phyloP scores from a whole-genome alignment of 441 rosid genomes.

The Populus hybrid region DNA sequence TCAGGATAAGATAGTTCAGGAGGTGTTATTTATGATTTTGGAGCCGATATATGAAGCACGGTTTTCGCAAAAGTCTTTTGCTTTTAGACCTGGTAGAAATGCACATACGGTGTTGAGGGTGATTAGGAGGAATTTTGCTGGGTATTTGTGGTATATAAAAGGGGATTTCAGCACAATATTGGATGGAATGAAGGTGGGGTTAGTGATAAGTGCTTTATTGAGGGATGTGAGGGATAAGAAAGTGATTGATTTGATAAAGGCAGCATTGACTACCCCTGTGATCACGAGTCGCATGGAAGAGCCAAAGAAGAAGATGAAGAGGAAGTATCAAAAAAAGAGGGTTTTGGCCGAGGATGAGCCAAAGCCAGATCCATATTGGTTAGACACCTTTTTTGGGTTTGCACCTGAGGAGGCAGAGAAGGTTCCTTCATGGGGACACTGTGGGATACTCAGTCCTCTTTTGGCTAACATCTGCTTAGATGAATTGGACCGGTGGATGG shows the following conservation, averaged over 20 bases:
- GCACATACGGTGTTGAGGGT: slow-evolving; percentile 86
- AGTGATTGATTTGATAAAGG: slow-evolving; percentile 78
- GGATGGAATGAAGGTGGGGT: slow-evolving; percentile 89
- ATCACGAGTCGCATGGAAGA: slow-evolving; percentile 48
- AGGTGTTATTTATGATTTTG: slow-evolving; percentile 75
- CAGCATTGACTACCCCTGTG: slow-evolving; percentile 78
- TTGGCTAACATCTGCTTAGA: slow-evolving; percentile 82
- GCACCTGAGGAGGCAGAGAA: slow-evolving; percentile 97
- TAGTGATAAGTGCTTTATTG: slow-evolving; percentile 79
- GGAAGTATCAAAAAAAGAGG: slow-evolving; percentile 88
- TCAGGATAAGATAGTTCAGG: slow-evolving; percentile 94
- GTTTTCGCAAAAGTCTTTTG: slow-evolving; percentile 82
- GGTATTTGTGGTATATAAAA: slow-evolving; percentile 90
- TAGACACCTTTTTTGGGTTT: slow-evolving; percentile 90
- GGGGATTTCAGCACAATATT: slow-evolving; percentile 86
- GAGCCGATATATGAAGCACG: slow-evolving; percentile 89
- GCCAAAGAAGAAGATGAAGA: slow-evolving; percentile 71
- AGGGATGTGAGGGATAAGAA: slow-evolving; percentile 95
- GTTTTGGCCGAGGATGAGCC: slow-evolving; percentile 99
- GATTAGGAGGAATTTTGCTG: slow-evolving; percentile 81
- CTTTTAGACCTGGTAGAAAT: slow-evolving; percentile 88
- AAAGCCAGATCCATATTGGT: slow-evolving; percentile 96
- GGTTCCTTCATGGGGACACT: slow-evolving; percentile 91
- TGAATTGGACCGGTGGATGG: slow-evolving; percentile 90
- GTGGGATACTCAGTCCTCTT: slow-evolving; percentile 90